These are phyloP conservation scores for Nakataea oryzae DNA, from an alignment of 2,329 filamentous ascomycete genomes.

Conservation along the genomic window DNA sequence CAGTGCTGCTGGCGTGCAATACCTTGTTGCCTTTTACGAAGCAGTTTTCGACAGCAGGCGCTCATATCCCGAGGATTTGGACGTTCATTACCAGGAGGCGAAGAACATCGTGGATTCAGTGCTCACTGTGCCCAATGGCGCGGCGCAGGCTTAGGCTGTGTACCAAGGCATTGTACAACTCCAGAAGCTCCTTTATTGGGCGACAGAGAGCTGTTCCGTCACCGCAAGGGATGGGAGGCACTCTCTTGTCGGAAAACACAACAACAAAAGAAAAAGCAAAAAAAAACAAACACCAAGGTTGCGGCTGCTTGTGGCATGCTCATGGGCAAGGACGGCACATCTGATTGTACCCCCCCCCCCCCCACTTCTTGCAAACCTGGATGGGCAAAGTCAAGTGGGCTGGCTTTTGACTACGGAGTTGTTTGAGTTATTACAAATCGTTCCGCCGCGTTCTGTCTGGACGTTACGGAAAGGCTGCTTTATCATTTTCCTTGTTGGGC, in stretches of 20 bases:
- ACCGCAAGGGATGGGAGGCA: not conserved
- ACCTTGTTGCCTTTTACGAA: constrained; percentile 55
- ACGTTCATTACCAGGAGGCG: constrained; percentile 16
- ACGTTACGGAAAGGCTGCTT: not conserved
- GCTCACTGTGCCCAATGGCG: constrained; percentile 6
- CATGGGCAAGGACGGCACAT: not conserved
- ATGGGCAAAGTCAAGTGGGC: not conserved
- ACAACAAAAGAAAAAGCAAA: not conserved
- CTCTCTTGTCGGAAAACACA: not conserved
- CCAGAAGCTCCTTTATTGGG: not conserved
- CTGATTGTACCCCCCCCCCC: not conserved
- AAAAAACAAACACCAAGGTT: not conserved
- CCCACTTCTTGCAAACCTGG: not conserved
- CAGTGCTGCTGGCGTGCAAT: constrained; percentile 45
- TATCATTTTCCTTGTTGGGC: not conserved
- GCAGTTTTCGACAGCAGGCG: constrained; percentile 13
- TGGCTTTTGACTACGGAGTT: not conserved
- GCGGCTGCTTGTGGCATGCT: not conserved
- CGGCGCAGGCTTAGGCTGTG: constrained; percentile 5
- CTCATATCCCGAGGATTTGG: constrained; percentile 16
- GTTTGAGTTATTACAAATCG: not conserved
- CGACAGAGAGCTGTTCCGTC: not conserved
- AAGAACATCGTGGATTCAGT: constrained; percentile 8
- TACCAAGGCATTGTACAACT: not conserved
- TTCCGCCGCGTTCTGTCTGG: not conserved